Evolutionary conservation across 2,329 filamentous ascomycete genomes (phyloP), one percentile per base, ranked within the genome.

Genomic region (Alternaria alternata): DNA sequence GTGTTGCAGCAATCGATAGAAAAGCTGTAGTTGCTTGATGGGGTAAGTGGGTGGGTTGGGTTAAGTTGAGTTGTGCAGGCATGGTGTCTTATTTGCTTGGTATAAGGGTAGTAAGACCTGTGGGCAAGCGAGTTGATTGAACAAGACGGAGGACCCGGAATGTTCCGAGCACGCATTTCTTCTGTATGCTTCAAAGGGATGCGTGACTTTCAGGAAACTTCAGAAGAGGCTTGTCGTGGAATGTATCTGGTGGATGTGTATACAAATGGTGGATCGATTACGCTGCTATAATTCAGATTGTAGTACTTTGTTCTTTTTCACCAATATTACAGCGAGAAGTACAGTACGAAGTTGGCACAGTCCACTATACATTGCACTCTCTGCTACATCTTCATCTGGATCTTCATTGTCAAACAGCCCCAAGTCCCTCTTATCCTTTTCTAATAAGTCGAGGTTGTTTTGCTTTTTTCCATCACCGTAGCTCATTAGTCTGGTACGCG

Each of bases 1-100:
- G 30, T 49, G 46, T 38, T 49, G 32, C 46, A 49, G 46, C 24
- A 20, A 49, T 49, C 46, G 46, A 49, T 49, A 30, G 34, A 18
- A 26, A 18, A n/a, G 30, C 12, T 16, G 20, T 16, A 49, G 20
- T 49, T 49, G 46, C 46, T 49, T 18, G 28, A 49, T 49, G 46
- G 20, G 46, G 46, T 4, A 49, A 24, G 39, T 24, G 39, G 20
- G 39, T 24, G 39, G 5, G 39, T 42, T 42, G 38, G 18, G 18
- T 41, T 20, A 22, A 41, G 38, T 12, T 41, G 38, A 41, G 38
- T 22, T 14, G 38, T 18, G 38, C 38, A 41, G 38, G 38, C 18
- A 41, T 41, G 18, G 38, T 41, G 38, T n/a, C 9, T 41, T 22
- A 18, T 41, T 22, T 41, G 38, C 38, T 41, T 22, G 38, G 38